Base-by-base conservation (phyloP, 192 early-diverging fungal species). In the Globomyces pollinis-pini region DNA sequence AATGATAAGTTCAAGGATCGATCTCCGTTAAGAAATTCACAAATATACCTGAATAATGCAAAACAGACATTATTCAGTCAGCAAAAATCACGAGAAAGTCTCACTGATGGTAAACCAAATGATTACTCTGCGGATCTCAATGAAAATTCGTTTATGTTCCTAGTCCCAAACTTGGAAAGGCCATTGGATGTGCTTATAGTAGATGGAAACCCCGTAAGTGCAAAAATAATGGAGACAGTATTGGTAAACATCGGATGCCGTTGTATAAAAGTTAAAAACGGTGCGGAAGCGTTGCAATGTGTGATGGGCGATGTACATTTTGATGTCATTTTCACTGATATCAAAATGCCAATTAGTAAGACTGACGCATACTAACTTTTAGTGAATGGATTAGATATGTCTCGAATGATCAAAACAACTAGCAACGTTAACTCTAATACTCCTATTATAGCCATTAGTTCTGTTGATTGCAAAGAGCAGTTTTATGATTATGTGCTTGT, bases 251-350 rank as follows among this genome's bases (percentile, higher is more conserved):
- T 91, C 8, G 78, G 88, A 44, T 84, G 90, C 55, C 76, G 87
- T 21, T 93, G 91, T 59, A 84, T 91, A 2, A 73, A 90, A 39
- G 88, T 93, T 24, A 78, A 86, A 29, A 95, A 92, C 60, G 94
- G 94, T 23, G 92, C 86, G 3, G 90, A 95, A 64, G 94, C 91
- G 0, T 80, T 95, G 57, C 85, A 88, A 42, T 88, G 84, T 50
- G 89, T 88, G 0, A 88, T 94, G 80, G 92, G 91, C 0, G 81
- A 86, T 50, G 83, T 92, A 24, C 86, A 83, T 59, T 97, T 91
- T 72, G 91, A 94, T 59, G 74, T 91, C 30, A 93, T 97, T 47
- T 95, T 97, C 60, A 91, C 94, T 88, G 90, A 91, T 56, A 84
- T 88, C 13, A 78, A 86, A 8, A 93, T 95, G 88, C 92, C 92